Conservation (phyloP, 1,284 basidiomycete genomes). For the Phaffia rhodozyma region DNA sequence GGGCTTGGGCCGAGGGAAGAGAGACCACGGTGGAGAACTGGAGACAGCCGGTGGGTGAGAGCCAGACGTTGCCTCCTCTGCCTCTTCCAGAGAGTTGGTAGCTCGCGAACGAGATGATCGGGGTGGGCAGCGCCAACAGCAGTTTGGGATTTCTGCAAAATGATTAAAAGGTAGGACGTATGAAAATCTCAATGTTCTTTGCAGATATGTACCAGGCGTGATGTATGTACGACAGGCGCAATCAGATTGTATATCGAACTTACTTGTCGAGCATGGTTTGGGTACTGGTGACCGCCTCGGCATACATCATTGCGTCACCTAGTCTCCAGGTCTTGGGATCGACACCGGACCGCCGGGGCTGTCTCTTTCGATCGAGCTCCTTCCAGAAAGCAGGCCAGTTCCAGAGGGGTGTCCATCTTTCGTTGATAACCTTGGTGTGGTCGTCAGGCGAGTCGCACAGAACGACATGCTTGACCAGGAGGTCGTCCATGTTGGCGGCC, state of each 20-base stretch:
- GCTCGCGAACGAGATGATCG: constrained; percentile 64
- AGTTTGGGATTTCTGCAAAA: constrained; percentile 59
- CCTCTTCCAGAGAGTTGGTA: constrained; percentile 82
- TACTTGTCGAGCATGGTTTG: constrained; percentile 90
- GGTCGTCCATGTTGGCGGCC: constrained; percentile 28
- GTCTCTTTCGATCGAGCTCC: constrained; percentile 27
- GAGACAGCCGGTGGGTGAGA: constrained; percentile 81
- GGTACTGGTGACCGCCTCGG: constrained; percentile 82
- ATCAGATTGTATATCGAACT: too few relatives aligned
- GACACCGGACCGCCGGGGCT: constrained; percentile 24
- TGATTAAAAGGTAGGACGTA: background rate
- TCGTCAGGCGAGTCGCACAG: constrained; percentile 27
- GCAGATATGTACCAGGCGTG: too few relatives aligned
- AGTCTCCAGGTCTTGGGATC: constrained; percentile 40
- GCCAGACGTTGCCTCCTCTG: constrained; percentile 80
- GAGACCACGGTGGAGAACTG: constrained; percentile 72
- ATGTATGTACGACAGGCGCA: too few relatives aligned
- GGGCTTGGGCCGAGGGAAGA: constrained; percentile 46
- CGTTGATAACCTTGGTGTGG: constrained; percentile 13
- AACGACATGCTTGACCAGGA: constrained; percentile 28
- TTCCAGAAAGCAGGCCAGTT: constrained; percentile 24
- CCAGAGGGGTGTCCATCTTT: constrained; percentile 33
- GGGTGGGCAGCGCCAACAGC: constrained; percentile 52
- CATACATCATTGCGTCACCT: constrained; percentile 72
- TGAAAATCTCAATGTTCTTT: too few relatives aligned